These are phyloP conservation scores for Aspergillus chevalieri DNA, from an alignment of 2,329 filamentous ascomycete species.

Conservation along the genomic window DNA sequence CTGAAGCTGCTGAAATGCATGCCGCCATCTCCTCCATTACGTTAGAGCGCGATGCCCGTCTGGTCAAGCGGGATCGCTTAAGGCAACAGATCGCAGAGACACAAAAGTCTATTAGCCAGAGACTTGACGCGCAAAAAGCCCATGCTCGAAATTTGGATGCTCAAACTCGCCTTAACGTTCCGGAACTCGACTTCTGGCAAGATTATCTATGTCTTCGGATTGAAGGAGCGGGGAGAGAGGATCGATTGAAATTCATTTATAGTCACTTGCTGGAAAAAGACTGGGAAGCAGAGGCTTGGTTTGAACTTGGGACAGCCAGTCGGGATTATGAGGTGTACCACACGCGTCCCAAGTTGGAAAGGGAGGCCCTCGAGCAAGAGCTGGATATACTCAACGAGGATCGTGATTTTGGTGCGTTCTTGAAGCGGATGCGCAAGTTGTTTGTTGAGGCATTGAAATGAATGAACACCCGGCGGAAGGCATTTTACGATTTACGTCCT, in stretches of 20 bases:
- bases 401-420: conserved; percentile 53
- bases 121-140: conserved; percentile 39
- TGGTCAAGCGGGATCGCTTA: conserved; percentile 50
- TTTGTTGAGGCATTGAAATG: conserved; percentile 53
- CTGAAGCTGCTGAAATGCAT: conserved; percentile 59
- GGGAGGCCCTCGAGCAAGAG: conserved; percentile 48
- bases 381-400: conserved; percentile 55
- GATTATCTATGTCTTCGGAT: conserved; percentile 82
- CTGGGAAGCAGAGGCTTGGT: conserved; percentile 86
- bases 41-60: conserved; percentile 50
- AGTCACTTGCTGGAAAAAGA: conserved; percentile 79
- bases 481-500: background rate
- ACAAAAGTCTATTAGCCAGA: conserved; percentile 41
- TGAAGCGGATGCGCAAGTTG: conserved; percentile 58
- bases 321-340: conserved; percentile 81
- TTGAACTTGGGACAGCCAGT: conserved; percentile 76
- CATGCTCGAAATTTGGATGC: conserved; percentile 67
- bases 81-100: conserved; percentile 50
- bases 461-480: conserved; percentile 3
- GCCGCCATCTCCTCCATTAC: conserved; percentile 53
- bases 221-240: conserved; percentile 77
- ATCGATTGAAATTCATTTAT: conserved; percentile 85
- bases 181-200: conserved; percentile 95
- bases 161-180: conserved; percentile 81
- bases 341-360: conserved; percentile 62